These are phyloP conservation scores for Linanthus parryae DNA, from an alignment of 148 eudicot species.

Conservation along the genomic window DNA sequence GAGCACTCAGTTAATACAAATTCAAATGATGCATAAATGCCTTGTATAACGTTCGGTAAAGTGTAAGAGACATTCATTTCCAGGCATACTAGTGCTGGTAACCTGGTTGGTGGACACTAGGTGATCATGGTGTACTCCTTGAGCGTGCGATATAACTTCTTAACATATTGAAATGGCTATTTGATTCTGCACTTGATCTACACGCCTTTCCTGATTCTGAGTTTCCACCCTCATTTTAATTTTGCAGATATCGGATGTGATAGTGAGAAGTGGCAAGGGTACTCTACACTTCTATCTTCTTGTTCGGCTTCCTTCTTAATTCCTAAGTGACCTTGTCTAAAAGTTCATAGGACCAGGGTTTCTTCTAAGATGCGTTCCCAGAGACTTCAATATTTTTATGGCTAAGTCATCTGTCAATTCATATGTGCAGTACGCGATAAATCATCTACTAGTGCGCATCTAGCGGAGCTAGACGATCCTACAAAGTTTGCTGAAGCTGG, in stretches of 20 bases:
- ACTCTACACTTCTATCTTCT: constrained; percentile 15
- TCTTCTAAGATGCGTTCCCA: not conserved
- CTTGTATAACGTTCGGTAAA: not conserved
- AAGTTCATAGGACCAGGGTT: not conserved
- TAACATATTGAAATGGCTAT: not conserved
- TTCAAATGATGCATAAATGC: not conserved
- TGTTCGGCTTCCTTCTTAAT: constrained; percentile 4
- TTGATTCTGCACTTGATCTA: not conserved
- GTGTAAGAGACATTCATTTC: not conserved
- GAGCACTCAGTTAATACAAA: not conserved
- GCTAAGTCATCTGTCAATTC: constrained; percentile 6
- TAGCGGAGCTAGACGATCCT: constrained; percentile 56
- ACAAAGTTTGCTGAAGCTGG: constrained; percentile 35
- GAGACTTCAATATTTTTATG: not conserved
- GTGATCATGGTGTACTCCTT: not conserved
- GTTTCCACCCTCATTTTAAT: constrained; percentile 3
- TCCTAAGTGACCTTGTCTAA: not conserved
- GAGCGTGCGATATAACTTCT: not conserved
- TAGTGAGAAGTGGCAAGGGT: constrained; percentile 42
- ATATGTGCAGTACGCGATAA: constrained; percentile 49
- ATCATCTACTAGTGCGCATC: constrained; percentile 27
- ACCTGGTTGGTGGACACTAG: not conserved
- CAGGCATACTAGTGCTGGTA: not conserved
- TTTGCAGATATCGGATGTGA: constrained; percentile 30
- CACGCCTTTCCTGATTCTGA: constrained; percentile 4